Evolutionary conservation across 2,329 filamentous ascomycete species (phyloP), one percentile per base, ranked within the genome.

Genomic region (Ophiostoma ulmi): DNA sequence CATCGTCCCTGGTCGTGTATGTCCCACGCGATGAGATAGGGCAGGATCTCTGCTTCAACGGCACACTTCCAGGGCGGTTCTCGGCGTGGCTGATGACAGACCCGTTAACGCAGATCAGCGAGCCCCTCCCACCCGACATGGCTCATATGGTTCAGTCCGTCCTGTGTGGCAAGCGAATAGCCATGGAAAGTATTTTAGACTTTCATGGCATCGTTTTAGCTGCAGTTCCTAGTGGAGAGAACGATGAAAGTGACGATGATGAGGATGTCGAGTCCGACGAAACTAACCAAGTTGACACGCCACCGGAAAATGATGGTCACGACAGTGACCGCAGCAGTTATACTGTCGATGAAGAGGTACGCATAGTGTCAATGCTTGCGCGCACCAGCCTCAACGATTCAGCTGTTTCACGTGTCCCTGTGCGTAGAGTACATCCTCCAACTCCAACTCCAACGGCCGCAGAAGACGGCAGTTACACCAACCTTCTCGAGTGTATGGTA

Each of bases 1-100:
- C n/a, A 5, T 6, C 77, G 0, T 64, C 69, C 0, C 72, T 80
- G 5, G 73, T 73, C 5, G 66, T 81, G 0, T 81, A 78, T 26
- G 71, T 81, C 0, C 80, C 80, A 0, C 73, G 73, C 5, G 68
- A 77, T 5, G 72, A 73, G 11, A 72, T 74, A 10, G 44, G 71
- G 0, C 80, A 79, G 68, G 74, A 77, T 8, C 72, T 76, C 3
- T 77, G 75, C 69, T 80, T 79, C 71, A 73, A 72, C 20, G 74
- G 73, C 0, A 66, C 69, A 0, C 77, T 81, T 1, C 75, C 79
- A 0, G 69, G 73, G 6, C 74, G 71, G 0, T 73, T 82, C 1
- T 74, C 77, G 0, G 71, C 76, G 8, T 81, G 79, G 79, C 75
- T 82, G 55, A 80, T 81, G 79, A 76, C 73, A 11, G 65, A 68